These are phyloP conservation scores for Trichoderma koningiopsis DNA, from an alignment of 2,329 filamentous ascomycete genomes.

Conservation along the genomic window DNA sequence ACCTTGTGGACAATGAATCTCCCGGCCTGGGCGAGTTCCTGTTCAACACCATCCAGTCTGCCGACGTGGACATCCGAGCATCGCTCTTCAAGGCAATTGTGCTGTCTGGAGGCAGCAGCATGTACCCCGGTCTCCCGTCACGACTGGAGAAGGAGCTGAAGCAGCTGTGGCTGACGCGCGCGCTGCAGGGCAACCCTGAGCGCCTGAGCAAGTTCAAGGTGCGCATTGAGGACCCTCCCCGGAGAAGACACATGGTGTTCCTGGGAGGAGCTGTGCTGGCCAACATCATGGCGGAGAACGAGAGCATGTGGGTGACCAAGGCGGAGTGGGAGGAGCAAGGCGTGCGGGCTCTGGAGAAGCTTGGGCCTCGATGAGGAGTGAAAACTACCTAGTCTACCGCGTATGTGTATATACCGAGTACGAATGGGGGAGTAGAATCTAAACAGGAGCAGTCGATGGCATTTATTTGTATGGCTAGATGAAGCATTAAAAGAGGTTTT, in stretches of 20 bases:
- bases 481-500: conserved; percentile 23
- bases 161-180: conserved; percentile 94
- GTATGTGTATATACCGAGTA: background rate
- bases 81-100: conserved; percentile 98
- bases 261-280: conserved; percentile 93
- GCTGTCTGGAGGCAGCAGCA: conserved; percentile 93
- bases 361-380: conserved; percentile 75
- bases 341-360: conserved; percentile 79
- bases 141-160: conserved; percentile 98
- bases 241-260: conserved; percentile 99
- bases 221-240: conserved; percentile 94
- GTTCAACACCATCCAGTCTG: conserved; percentile 97
- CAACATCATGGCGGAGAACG: conserved; percentile 99
- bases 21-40: conserved; percentile 95
- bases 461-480: conserved; percentile 18
- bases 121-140: conserved; percentile 96
- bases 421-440: background rate
- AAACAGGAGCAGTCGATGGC: background rate
- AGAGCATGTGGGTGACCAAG: conserved; percentile 98
- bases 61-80: conserved; percentile 91
- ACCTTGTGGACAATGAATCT: conserved; percentile 96
- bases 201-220: conserved; percentile 99
- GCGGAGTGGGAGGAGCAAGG: conserved; percentile 97
- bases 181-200: conserved; percentile 88
- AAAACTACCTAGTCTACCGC: background rate